Evolutionary conservation across 1,284 basidiomycete genomes (phyloP).

Genomic region (Ganoderma lingzhi): DNA sequence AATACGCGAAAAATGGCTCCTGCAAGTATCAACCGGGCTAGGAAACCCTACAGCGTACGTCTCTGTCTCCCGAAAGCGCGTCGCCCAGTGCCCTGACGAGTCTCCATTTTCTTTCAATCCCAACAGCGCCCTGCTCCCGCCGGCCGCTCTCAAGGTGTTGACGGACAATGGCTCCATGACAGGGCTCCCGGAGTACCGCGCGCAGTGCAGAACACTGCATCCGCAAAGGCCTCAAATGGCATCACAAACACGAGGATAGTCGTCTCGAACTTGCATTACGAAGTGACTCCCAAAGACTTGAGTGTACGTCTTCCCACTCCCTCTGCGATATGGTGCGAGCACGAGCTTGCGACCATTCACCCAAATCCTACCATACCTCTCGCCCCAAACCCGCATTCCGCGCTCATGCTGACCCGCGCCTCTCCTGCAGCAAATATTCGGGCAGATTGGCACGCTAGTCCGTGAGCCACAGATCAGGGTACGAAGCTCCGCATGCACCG

Average conservation of each 20-base stretch:
- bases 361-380: not conserved
- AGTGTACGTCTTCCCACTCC: constrained; percentile 61
- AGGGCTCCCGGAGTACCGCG: constrained; percentile 59
- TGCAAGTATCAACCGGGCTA: constrained; percentile 35
- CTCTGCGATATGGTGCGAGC: not conserved
- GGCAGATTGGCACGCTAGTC: constrained; percentile 90
- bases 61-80: not conserved
- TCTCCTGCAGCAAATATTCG: constrained; percentile 82
- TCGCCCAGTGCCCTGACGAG: constrained; percentile 17
- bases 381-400: not conserved
- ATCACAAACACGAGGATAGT: constrained; percentile 71
- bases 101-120: constrained; percentile 3
- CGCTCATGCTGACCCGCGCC: constrained; percentile 20
- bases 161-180: constrained; percentile 75
- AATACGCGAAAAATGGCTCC: constrained; percentile 34
- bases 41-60: constrained; percentile 62
- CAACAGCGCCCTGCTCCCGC: constrained; percentile 53
- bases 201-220: constrained; percentile 38
- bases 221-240: constrained; percentile 39
- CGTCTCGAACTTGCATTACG: constrained; percentile 93
- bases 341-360: not conserved
- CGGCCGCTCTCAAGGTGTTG: constrained; percentile 51
- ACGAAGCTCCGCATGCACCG: constrained; percentile 71
- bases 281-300: constrained; percentile 89
- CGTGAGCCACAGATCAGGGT: constrained; percentile 95